A percentile compares a stretch with the other conserved stretches of the same genome.
Evolutionary conservation across 352 stramenopile genomes (phyloP).

Genomic region (Globisporangium megalacanthum): DNA sequence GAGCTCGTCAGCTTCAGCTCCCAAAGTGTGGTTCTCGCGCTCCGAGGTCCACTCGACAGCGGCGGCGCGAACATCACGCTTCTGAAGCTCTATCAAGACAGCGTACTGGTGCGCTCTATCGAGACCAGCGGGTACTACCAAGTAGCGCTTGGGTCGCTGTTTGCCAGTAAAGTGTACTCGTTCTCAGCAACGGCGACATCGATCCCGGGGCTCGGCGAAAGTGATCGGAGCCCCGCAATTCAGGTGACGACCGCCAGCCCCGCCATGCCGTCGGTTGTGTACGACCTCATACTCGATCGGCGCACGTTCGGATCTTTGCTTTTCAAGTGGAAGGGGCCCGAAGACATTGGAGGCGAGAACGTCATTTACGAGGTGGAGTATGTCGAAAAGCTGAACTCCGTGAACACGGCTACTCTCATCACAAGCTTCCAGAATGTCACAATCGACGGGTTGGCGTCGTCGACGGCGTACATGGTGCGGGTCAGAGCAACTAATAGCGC

Average conservation of each 20-base stretch:
- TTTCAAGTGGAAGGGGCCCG: slow-evolving; percentile 30
- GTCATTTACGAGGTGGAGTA: slow-evolving; percentile 32
- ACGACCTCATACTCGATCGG: slow-evolving; percentile 19
- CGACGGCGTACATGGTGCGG: slow-evolving; percentile 30
- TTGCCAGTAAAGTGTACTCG: slow-evolving; percentile 23
- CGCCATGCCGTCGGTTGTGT: slow-evolving; percentile 31
- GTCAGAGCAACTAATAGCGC: slow-evolving; percentile 33
- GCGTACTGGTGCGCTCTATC: slow-evolving; percentile 16
- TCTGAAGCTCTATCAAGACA: slow-evolving; percentile 42
- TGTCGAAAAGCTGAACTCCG: slow-evolving; percentile 6
- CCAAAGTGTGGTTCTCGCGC: slow-evolving; percentile 27
- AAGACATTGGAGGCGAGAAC: slow-evolving; percentile 34
- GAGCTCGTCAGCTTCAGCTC: slow-evolving; percentile 14
- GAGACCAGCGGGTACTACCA: slow-evolving; percentile 15
- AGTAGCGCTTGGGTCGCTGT: slow-evolving; percentile 19
- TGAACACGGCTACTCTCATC: background rate
- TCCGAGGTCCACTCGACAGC: slow-evolving; percentile 33
- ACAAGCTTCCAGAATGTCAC: slow-evolving; percentile 6
- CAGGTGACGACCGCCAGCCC: slow-evolving; percentile 23
- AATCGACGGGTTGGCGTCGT: slow-evolving; percentile 23
- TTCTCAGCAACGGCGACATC: slow-evolving; percentile 31
- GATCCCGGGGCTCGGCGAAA: slow-evolving; percentile 20
- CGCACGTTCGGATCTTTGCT: slow-evolving; percentile 26
- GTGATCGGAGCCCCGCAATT: slow-evolving; percentile 21
- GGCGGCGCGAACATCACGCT: slow-evolving; percentile 30